Conservation (phyloP, 1,284 basidiomycete genomes). For the Cystobasidiaceae sp. region DNA sequence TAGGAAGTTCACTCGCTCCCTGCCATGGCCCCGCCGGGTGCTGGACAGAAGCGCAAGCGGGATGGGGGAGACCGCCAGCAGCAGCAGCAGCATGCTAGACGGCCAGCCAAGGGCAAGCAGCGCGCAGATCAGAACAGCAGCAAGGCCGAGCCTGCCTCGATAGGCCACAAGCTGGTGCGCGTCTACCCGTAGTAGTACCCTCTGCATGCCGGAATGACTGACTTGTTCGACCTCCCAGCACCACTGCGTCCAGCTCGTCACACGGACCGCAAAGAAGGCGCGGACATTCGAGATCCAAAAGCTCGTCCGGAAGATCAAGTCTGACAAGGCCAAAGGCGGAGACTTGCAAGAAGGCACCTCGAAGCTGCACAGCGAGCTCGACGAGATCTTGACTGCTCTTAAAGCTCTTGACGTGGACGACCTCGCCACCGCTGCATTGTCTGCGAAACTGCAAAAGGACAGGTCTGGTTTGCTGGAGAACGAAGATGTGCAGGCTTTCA, state of each 20-base stretch:
- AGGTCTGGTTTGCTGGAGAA: slow-evolving; percentile 35
- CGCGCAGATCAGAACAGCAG: not conserved
- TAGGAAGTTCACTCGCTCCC: not conserved
- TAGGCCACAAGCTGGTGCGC: slow-evolving; percentile 20
- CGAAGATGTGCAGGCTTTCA: slow-evolving; percentile 2
- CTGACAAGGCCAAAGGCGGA: slow-evolving; percentile 46
- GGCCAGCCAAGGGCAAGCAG: slow-evolving; percentile 18
- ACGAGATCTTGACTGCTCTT: slow-evolving; percentile 8
- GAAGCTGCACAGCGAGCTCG: slow-evolving; percentile 61
- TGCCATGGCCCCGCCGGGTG: not conserved
- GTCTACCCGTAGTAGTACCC: not conserved
- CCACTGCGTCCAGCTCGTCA: slow-evolving; percentile 62
- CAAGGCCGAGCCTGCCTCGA: not conserved
- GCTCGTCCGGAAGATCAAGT: slow-evolving; percentile 74
- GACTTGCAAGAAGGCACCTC: slow-evolving; percentile 53
- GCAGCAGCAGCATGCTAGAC: not conserved
- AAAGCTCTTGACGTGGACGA: slow-evolving; percentile 32
- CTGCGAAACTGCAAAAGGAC: slow-evolving; percentile 41
- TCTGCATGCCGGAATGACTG: not conserved
- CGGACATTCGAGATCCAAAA: slow-evolving; percentile 77
- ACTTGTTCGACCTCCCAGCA: slow-evolving; percentile 51
- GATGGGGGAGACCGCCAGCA: slow-evolving; percentile 1
- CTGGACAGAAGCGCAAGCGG: slow-evolving; percentile 8
- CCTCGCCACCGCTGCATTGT: slow-evolving; percentile 36
- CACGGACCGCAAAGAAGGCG: slow-evolving; percentile 70